A percentile compares a stretch with the other conserved stretches of the same genome.
These are phyloP conservation scores for Rhizopogon vinicolor DNA, from an alignment of 768 basidiomycete genomes.

Conservation along the genomic window DNA sequence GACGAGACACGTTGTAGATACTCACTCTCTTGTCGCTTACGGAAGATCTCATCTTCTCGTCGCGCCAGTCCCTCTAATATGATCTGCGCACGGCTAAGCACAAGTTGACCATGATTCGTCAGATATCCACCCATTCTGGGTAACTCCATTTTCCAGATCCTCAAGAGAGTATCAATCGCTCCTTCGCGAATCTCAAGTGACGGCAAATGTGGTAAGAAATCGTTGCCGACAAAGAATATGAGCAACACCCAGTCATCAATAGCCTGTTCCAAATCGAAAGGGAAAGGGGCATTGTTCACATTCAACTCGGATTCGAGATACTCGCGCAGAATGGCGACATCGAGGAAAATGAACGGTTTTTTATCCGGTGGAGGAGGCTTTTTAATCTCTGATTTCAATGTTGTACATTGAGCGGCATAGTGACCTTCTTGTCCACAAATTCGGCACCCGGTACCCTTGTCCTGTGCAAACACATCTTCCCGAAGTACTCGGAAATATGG, in stretches of 20 bases:
- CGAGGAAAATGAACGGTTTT: conserved; percentile 98
- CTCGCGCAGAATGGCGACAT: conserved; percentile 92
- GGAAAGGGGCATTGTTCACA: conserved; percentile 70
- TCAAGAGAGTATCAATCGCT: conserved; percentile 94
- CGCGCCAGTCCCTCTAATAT: conserved; percentile 94
- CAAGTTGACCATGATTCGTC: conserved; percentile 88
- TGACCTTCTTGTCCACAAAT: conserved; percentile 95
- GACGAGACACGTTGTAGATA: conserved; percentile 20
- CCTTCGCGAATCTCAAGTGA: conserved; percentile 99
- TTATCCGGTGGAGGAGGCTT: conserved; percentile 56
- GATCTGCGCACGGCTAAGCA: conserved; percentile 82
- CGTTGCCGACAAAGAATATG: conserved; percentile 99
- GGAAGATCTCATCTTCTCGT: conserved; percentile 94
- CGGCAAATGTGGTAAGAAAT: conserved; percentile 94
- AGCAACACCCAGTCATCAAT: conserved; percentile 99
- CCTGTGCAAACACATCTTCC: conserved; percentile 95
- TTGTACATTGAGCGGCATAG: conserved; percentile 92
- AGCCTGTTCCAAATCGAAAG: conserved; percentile 91
- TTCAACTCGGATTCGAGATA: conserved; percentile 96
- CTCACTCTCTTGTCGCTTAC: conserved; percentile 86
- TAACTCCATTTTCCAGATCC: conserved; percentile 93
- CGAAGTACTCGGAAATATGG: conserved; percentile 96
- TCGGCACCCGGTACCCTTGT: conserved; percentile 76
- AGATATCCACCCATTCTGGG: conserved; percentile 97
- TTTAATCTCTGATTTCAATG: conserved; percentile 61